Evolutionary conservation across 108 stramenopile genomes (phyloP).

Genomic region (Phaeodactylum tricornutum): DNA sequence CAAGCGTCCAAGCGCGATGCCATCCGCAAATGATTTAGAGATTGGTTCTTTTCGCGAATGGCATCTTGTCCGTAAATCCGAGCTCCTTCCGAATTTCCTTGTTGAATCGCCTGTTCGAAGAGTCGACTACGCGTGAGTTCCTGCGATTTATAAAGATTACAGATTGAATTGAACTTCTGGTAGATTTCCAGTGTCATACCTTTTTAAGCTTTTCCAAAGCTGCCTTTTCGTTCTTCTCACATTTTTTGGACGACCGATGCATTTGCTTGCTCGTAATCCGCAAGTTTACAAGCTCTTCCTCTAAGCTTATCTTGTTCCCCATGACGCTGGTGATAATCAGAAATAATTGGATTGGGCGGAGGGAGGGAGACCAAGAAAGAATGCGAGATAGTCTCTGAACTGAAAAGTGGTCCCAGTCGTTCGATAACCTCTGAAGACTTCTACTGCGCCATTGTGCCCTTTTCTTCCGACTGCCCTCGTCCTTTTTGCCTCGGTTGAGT

Average conservation of each 20-base stretch:
- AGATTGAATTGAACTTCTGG: neutral
- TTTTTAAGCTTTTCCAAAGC: constrained; percentile 87
- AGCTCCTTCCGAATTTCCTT: constrained; percentile 91
- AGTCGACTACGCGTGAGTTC: neutral
- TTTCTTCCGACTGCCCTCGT: too few species aligned
- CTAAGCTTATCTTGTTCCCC: constrained; percentile 75
- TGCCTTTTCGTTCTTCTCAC: constrained; percentile 92
- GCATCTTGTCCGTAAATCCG: constrained; percentile 96
- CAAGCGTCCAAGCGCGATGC: constrained; percentile 93
- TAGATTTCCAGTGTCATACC: constrained; percentile 27
- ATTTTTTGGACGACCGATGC: constrained; percentile 88
- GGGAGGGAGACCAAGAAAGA: too few species aligned
- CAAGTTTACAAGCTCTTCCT: constrained; percentile 94
- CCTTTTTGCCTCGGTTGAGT: too few species aligned
- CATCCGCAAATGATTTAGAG: constrained; percentile 87
- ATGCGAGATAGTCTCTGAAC: too few species aligned
- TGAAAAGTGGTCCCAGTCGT: too few species aligned
- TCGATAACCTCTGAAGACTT: too few species aligned
- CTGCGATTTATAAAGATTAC: constrained; percentile 4
- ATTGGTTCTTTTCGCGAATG: constrained; percentile 97
- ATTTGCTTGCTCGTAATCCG: constrained; percentile 94
- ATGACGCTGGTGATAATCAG: too few species aligned
- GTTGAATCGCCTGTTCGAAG: constrained; percentile 59
- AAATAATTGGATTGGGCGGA: too few species aligned
- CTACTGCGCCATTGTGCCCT: too few species aligned